These are phyloP conservation scores for Penicillium samsonianum DNA, from an alignment of 495 filamentous ascomycete species.

Conservation along the genomic window DNA sequence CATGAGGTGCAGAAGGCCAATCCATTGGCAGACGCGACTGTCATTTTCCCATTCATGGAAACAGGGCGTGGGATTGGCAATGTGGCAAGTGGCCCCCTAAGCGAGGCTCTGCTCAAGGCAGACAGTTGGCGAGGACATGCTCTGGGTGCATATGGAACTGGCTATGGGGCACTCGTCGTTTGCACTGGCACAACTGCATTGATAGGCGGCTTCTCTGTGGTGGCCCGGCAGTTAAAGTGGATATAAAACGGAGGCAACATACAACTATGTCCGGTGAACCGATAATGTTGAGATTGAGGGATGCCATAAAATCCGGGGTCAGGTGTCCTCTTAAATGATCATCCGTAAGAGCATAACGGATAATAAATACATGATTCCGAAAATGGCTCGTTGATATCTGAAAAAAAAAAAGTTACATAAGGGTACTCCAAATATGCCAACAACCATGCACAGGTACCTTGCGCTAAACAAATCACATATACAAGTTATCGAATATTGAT, in stretches of 20 bases:
- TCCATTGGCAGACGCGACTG: constrained; percentile 44
- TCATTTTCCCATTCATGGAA: constrained; percentile 60
- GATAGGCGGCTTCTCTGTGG: constrained; percentile 37
- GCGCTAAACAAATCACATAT: not conserved
- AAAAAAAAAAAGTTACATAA: not conserved
- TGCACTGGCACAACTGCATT: constrained; percentile 46
- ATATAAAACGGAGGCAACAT: constrained; percentile 8
- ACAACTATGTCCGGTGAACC: not conserved
- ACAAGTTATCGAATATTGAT: too few species aligned
- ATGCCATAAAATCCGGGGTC: not conserved
- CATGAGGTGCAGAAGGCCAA: constrained; percentile 46
- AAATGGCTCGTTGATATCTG: not conserved
- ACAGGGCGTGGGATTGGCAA: constrained; percentile 64
- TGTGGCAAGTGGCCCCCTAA: constrained; percentile 56
- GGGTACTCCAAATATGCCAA: not conserved
- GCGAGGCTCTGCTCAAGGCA: constrained; percentile 31
- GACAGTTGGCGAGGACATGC: constrained; percentile 20
- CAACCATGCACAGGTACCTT: not conserved
- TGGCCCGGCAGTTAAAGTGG: constrained; percentile 23
- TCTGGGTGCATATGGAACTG: constrained; percentile 37
- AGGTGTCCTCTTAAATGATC: not conserved
- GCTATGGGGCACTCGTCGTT: constrained; percentile 41
- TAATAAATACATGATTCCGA: not conserved
- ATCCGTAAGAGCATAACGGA: not conserved
- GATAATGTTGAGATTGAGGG: not conserved